Conservation (phyloP, 345 rosid genomes). For the Geranium rotundifolium region DNA sequence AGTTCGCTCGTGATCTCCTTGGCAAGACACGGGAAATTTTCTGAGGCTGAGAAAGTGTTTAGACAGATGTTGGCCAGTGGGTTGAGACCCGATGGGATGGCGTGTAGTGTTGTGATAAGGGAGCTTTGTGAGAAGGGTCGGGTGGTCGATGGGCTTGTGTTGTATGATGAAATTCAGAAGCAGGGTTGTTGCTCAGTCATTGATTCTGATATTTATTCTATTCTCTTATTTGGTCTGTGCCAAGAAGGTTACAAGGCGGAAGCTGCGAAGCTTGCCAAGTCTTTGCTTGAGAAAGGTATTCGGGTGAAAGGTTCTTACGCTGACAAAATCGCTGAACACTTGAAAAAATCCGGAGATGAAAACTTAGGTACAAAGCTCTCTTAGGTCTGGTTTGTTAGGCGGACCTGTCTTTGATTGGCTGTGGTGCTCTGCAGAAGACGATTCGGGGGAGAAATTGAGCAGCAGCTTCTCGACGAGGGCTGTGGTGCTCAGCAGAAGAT, state of each 20-base stretch:
- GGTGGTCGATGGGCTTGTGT: slow-evolving; percentile 43
- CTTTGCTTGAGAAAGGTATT: slow-evolving; percentile 41
- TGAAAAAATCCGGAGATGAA: slow-evolving; percentile 32
- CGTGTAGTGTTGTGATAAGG: slow-evolving; percentile 52
- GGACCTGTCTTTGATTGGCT: slow-evolving; percentile 30
- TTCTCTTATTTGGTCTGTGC: slow-evolving; percentile 47
- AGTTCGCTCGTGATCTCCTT: slow-evolving; percentile 50
- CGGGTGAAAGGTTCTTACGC: slow-evolving; percentile 23
- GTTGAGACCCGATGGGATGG: slow-evolving; percentile 54
- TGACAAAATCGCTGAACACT: slow-evolving; percentile 24
- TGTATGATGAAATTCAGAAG: slow-evolving; percentile 45
- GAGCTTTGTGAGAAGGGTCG: slow-evolving; percentile 41
- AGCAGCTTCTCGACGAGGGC: slow-evolving; percentile 25
- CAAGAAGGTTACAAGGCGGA: slow-evolving; percentile 30
- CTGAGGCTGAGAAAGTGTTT: slow-evolving; percentile 55
- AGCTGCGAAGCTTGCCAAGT: slow-evolving; percentile 50
- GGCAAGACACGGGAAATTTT: slow-evolving; percentile 30
- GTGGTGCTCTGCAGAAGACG: slow-evolving; percentile 41
- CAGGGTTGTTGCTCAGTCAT: slow-evolving; percentile 29
- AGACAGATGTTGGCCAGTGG: slow-evolving; percentile 34
- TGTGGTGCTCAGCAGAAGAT: slow-evolving; percentile 44
- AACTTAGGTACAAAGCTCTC: slow-evolving; percentile 30
- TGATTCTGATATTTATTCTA: slow-evolving; percentile 49
- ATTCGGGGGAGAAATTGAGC: slow-evolving; percentile 25
- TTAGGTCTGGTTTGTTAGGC: neutral